Percentiles rank a stretch among this genome's conserved stretches.
These are phyloP conservation scores for Penicillium coprophilum DNA, from an alignment of 495 filamentous ascomycete species.

Conservation along the genomic window DNA sequence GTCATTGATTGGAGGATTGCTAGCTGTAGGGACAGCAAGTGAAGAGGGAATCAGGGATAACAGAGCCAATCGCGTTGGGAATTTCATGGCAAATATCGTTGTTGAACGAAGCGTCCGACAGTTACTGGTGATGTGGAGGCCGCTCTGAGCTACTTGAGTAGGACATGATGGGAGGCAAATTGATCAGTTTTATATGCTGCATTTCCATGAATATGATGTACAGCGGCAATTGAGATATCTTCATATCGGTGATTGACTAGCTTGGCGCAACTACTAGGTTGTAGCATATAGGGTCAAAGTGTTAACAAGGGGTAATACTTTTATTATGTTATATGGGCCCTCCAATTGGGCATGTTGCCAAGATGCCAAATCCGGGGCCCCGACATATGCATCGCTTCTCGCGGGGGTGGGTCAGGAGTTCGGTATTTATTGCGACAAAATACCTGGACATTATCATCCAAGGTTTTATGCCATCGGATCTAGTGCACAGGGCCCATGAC, in stretches of 20 bases:
- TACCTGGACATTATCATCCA: too few species aligned
- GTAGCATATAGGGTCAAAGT: neutral
- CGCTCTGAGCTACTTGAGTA: neutral
- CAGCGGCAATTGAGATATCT: neutral
- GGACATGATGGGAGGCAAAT: neutral
- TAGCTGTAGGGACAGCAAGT: neutral
- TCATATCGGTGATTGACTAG: neutral
- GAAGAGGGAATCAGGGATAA: constrained; percentile 3
- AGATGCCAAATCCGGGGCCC: neutral
- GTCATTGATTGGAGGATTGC: neutral
- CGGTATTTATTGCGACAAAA: neutral
- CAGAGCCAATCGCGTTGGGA: neutral
- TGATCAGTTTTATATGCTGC: neutral
- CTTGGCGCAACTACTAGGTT: neutral
- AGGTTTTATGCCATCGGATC: too few species aligned
- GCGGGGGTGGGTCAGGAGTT: neutral
- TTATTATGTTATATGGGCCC: neutral
- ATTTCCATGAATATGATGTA: neutral
- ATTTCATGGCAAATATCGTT: neutral
- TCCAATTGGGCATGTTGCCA: neutral
- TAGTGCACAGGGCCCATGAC: too few species aligned
- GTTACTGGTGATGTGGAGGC: neutral
- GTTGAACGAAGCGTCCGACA: neutral
- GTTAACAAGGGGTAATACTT: neutral
- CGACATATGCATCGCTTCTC: neutral